These are phyloP conservation scores for Brassica balearica DNA, from an alignment of 441 rosid genomes.

Conservation along the genomic window DNA sequence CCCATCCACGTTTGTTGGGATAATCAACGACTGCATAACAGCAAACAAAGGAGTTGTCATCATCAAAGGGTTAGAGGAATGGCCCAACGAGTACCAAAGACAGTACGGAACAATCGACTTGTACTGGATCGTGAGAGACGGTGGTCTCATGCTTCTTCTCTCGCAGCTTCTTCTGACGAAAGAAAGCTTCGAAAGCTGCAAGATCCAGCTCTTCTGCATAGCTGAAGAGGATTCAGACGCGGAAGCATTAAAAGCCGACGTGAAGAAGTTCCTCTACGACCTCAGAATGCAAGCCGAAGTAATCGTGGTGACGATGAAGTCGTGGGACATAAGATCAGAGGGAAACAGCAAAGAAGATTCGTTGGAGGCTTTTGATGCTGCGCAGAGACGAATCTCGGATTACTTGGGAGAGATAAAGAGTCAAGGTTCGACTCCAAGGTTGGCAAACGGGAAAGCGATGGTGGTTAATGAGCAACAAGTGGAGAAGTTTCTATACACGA, in stretches of 20 bases:
- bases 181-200: slow-evolving; percentile 98
- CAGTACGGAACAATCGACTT: slow-evolving; percentile 97
- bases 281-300: slow-evolving; percentile 99
- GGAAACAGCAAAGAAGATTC: slow-evolving; percentile 78
- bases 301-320: slow-evolving; percentile 86
- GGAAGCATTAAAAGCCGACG: slow-evolving; percentile 90
- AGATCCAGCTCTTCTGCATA: slow-evolving; percentile 97
- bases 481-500: slow-evolving; percentile 92
- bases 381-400: slow-evolving; percentile 70
- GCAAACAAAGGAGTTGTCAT: slow-evolving; percentile 99
- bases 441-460: slow-evolving; percentile 82
- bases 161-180: slow-evolving; percentile 98
- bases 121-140: slow-evolving; percentile 98
- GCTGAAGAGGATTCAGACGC: slow-evolving; percentile 99
- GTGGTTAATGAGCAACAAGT: slow-evolving; percentile 87
- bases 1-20: slow-evolving; percentile 89
- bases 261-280: slow-evolving; percentile 94
- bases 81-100: slow-evolving; percentile 98
- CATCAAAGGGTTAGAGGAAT: slow-evolving; percentile 97
- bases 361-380: slow-evolving; percentile 80
- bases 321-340: slow-evolving; percentile 82
- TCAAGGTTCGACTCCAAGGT: slow-evolving; percentile 48
- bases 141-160: slow-evolving; percentile 98
- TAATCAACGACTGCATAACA: slow-evolving; percentile 94
- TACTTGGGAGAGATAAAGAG: slow-evolving; percentile 76